A percentile compares a stretch with the other conserved stretches of the same genome.
Conservation (phyloP, 352 stramenopile species). For the Pythium apleroticum region DNA sequence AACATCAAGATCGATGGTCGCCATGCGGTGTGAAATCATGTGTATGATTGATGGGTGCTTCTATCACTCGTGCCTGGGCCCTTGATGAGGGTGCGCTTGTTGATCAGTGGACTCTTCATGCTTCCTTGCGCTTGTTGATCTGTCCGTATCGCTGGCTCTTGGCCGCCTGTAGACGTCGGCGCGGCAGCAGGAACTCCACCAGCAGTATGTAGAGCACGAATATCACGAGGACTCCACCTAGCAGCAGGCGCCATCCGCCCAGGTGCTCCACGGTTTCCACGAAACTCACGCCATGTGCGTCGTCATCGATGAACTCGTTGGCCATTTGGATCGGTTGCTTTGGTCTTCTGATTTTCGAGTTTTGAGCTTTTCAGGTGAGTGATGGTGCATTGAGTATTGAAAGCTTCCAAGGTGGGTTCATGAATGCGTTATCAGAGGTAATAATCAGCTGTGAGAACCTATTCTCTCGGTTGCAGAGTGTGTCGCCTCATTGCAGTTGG, state of each 20-base stretch:
- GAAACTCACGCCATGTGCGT: conserved; percentile 17
- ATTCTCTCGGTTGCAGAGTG: conserved; percentile 4
- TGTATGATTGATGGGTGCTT: not conserved
- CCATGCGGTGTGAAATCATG: not conserved
- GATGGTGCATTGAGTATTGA: not conserved
- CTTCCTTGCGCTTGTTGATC: conserved; percentile 3
- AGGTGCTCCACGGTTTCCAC: conserved; percentile 31
- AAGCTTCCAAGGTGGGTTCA: not conserved
- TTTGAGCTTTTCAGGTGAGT: not conserved
- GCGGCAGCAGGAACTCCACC: conserved; percentile 29
- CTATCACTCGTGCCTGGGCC: not conserved
- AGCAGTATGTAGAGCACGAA: conserved; percentile 27
- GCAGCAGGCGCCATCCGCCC: conserved; percentile 18
- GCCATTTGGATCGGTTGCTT: not conserved
- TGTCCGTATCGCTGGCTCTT: not conserved
- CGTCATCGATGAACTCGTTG: not conserved
- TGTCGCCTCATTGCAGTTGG: conserved; percentile 15
- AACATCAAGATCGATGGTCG: too few species aligned
- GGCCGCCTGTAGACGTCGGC: conserved; percentile 10
- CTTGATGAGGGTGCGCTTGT: too few species aligned
- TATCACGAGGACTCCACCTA: conserved; percentile 21
- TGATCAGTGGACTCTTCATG: conserved; percentile 1
- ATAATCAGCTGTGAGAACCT: not conserved
- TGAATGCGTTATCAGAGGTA: not conserved
- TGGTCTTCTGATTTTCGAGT: not conserved